phyloP scores from a whole-genome alignment of 441 rosid species.

The Capsella rubella region DNA sequence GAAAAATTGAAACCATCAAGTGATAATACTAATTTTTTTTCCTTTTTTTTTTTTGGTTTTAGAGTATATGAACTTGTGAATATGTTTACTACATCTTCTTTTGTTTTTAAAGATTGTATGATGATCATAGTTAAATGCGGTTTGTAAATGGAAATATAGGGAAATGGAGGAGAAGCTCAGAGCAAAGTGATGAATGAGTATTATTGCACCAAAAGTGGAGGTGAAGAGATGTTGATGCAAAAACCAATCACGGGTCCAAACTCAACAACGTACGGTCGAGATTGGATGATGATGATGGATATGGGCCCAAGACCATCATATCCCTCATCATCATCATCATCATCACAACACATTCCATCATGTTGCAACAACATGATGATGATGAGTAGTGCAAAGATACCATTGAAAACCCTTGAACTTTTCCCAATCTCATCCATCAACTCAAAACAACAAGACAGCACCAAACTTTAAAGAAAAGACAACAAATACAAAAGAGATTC shows the following conservation, averaged over 20 bases:
- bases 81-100: not conserved
- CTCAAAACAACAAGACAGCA: slow-evolving; percentile 66
- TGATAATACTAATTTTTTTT: not conserved
- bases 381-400: slow-evolving; percentile 52
- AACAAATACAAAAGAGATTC: slow-evolving; percentile 44
- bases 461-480: slow-evolving; percentile 46
- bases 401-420: slow-evolving; percentile 84
- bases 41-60: not conserved
- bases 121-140: slow-evolving; percentile 1
- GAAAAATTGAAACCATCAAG: not conserved
- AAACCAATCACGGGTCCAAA: slow-evolving; percentile 50
- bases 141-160: slow-evolving; percentile 38
- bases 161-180: slow-evolving; percentile 42
- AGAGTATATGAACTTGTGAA: not conserved
- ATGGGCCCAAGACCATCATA: slow-evolving; percentile 50
- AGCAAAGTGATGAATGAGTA: slow-evolving; percentile 50
- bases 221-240: slow-evolving; percentile 58
- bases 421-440: slow-evolving; percentile 84
- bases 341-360: slow-evolving; percentile 34
- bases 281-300: slow-evolving; percentile 70
- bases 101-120: not conserved
- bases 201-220: slow-evolving; percentile 44
- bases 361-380: slow-evolving; percentile 36
- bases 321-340: slow-evolving; percentile 42
- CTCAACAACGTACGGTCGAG: slow-evolving; percentile 52